Base-by-base conservation (phyloP, 176 grass and related monocot species). In the Themeda triandra region DNA sequence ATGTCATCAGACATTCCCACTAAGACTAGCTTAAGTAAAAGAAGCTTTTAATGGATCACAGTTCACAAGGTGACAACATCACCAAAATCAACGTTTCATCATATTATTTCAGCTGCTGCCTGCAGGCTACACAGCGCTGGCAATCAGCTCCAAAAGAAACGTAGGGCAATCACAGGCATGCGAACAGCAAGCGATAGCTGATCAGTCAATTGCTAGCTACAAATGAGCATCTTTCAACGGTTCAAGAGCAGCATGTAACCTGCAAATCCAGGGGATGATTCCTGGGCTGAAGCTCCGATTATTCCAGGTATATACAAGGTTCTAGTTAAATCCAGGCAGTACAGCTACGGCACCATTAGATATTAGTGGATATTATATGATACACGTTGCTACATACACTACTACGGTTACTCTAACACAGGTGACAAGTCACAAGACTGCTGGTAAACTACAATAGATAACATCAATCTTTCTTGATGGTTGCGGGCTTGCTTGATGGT, bases 291-390 rank as follows among this genome's bases (percentile, higher is more conserved):
- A 82, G 53, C 78, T 78, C 66, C 58, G 67, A 39, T 90, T 74
- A 86, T 90, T 90, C 79, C 29, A 87, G 84, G 88, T 83, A 87
- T 80, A 75, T 87, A 90, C 88, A 90, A 67, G 24, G 36, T 87
- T 60, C 74, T 80, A 83, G 8, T 78, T 76, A 84, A 80, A 23
- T 54, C 62, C 31, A 49, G 51, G 19, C 10, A 10, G 10, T 13
- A 33, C 24, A 24, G 36, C 81, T 71, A 84, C 29, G 72, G 10
- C n/a, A 24, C 13, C 63, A 87, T 91, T 87, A 80, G 49, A 42
- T 42, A 90, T 90, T 87, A 80, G 81, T 84, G 39, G 70, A 76
- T 59, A 24, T 83, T 59, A 24, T 83, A 87, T 80, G 62, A 42
- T 88, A 88, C 89, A 85, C 8, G 44, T 81, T 41, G 82, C 62